phyloP scores from a whole-genome alignment of 257 asterid genomes.

The Solanum boliviense region DNA sequence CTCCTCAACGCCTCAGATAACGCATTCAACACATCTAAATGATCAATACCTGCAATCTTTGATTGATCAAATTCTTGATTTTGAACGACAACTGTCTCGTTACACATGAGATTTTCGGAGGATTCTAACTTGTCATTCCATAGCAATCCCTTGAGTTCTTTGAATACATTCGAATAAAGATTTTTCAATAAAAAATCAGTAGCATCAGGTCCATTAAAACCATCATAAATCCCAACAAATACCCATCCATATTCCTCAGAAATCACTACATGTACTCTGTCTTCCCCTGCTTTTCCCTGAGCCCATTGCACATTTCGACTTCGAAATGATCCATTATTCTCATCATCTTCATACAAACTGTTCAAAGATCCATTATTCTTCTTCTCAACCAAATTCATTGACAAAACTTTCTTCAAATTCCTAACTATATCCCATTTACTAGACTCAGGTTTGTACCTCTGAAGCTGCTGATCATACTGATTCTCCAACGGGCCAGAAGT shows the following conservation, averaged over 20 bases:
- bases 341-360: constrained; percentile 55
- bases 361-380: constrained; percentile 21
- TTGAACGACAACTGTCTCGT: background rate
- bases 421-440: constrained; percentile 54
- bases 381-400: constrained; percentile 17
- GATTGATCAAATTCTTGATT: constrained; percentile 1
- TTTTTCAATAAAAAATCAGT: constrained; percentile 67
- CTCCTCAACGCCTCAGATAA: constrained; percentile 69
- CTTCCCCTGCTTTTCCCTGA: constrained; percentile 95
- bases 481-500: constrained; percentile 79
- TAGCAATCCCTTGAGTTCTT: constrained; percentile 66
- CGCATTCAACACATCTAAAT: constrained; percentile 61
- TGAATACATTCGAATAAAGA: constrained; percentile 60
- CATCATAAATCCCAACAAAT: constrained; percentile 89
- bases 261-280: constrained; percentile 71
- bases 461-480: constrained; percentile 52
- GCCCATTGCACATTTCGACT: constrained; percentile 95
- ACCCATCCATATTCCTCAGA: constrained; percentile 90
- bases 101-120: constrained; percentile 6
- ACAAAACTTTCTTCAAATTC: constrained; percentile 38
- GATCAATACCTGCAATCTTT: constrained; percentile 11
- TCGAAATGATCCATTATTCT: constrained; percentile 45
- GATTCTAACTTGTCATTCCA: constrained; percentile 61
- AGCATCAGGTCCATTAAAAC: constrained; percentile 94
- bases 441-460: constrained; percentile 66